A percentile compares a stretch with the other conserved stretches of the same genome.
These are phyloP conservation scores for Halteria grandinella DNA, from an alignment of 73 alveolate genomes.

Conservation along the genomic window DNA sequence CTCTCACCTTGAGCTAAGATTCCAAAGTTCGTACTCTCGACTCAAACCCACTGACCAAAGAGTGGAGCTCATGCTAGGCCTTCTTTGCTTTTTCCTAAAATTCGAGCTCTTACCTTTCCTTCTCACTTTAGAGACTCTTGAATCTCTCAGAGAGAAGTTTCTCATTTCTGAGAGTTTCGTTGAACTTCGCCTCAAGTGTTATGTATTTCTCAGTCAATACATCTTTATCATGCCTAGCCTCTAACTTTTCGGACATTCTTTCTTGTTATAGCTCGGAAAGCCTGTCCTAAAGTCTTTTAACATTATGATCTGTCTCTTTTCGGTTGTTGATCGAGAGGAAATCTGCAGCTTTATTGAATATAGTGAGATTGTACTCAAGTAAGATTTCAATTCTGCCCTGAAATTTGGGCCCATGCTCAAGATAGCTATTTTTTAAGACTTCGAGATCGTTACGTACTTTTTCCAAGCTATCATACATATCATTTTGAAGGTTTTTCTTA, in stretches of 20 bases:
- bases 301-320: conserved; percentile 4
- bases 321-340: conserved; percentile 18
- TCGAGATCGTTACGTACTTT: conserved; percentile 41
- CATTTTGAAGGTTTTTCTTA: conserved; percentile 33
- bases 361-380: conserved; percentile 8
- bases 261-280: not conserved
- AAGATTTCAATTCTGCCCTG: not conserved
- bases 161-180: conserved; percentile 2
- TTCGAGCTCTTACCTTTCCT: conserved; percentile 10
- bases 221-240: not conserved
- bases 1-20: not conserved
- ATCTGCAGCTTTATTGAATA: conserved; percentile 61
- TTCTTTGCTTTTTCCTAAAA: conserved; percentile 17
- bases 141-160: conserved; percentile 31
- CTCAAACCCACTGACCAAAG: conserved; percentile 15
- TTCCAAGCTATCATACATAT: conserved; percentile 15
- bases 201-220: not conserved
- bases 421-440: conserved; percentile 3
- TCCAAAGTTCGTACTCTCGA: not conserved
- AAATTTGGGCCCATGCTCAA: conserved; percentile 30
- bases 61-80: not conserved
- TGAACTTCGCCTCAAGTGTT: conserved; percentile 5
- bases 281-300: conserved; percentile 11
- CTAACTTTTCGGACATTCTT: not conserved
- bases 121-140: not conserved